Conservation (phyloP, 164 flowering plant species). For the Hamamelis virginiana region DNA sequence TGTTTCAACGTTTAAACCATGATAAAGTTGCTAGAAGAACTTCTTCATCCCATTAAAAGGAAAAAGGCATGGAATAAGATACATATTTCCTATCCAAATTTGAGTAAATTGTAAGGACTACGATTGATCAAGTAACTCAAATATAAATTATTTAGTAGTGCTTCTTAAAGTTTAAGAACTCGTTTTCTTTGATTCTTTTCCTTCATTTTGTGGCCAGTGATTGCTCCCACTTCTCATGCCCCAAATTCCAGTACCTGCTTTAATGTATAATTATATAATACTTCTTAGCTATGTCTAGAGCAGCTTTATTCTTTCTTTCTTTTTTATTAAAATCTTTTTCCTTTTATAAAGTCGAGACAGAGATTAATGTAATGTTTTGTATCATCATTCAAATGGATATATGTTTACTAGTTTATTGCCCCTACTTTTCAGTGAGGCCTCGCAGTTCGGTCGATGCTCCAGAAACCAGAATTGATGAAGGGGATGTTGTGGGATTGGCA, state of each 20-base stretch:
- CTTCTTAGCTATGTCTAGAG: not conserved
- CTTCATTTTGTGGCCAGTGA: not conserved
- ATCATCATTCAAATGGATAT: not conserved
- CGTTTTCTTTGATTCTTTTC: not conserved
- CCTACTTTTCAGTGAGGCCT: slow-evolving; percentile 50
- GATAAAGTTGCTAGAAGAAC: too few species aligned
- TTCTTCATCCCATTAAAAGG: too few species aligned
- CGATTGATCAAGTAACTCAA: too few species aligned
- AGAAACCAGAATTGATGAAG: slow-evolving; percentile 54
- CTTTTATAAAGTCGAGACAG: not conserved
- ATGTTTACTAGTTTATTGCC: not conserved
- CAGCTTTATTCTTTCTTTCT: not conserved
- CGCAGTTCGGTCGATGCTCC: slow-evolving; percentile 36
- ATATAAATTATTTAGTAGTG: too few species aligned
- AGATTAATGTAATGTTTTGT: not conserved
- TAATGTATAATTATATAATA: not conserved
- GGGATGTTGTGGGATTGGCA: slow-evolving; percentile 65
- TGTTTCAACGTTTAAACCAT: too few species aligned
- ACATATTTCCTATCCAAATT: too few species aligned
- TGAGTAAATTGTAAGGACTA: too few species aligned
- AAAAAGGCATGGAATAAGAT: too few species aligned
- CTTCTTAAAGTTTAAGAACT: not conserved
- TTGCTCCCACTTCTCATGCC: not conserved
- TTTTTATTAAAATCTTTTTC: too few species aligned
- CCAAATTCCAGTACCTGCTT: not conserved